phyloP scores from a whole-genome alignment of 2,329 filamentous ascomycete genomes.

The Orbilia oligospora region DNA sequence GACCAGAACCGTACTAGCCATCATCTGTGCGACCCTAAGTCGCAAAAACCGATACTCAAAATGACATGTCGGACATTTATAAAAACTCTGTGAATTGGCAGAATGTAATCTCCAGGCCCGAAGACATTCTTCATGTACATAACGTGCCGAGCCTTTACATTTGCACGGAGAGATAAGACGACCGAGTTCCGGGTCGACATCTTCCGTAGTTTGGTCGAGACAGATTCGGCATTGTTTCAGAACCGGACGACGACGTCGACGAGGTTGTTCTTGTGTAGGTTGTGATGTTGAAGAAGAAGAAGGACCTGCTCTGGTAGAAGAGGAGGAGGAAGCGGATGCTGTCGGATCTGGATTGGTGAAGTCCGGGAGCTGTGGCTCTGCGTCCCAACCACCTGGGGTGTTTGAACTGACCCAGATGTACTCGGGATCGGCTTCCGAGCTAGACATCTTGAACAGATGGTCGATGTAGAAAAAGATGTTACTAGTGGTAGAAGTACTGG shows the following conservation, averaged over 20 bases:
- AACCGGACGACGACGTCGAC: constrained; percentile 65
- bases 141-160: constrained; percentile 93
- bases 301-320: background rate
- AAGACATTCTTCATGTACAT: constrained; percentile 93
- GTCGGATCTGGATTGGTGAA: constrained; percentile 4
- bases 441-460: constrained; percentile 12
- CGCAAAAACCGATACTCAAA: constrained; percentile 86
- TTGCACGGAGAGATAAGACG: constrained; percentile 89
- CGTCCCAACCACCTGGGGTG: constrained; percentile 57
- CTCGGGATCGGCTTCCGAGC: constrained; percentile 32
- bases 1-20: constrained; percentile 78
- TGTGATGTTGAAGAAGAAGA: constrained; percentile 32
- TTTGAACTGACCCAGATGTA: constrained; percentile 59
- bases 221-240: constrained; percentile 89
- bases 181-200: constrained; percentile 78
- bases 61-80: constrained; percentile 87
- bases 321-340: constrained; percentile 2
- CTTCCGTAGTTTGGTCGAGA: constrained; percentile 73
- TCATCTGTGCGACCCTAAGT: constrained; percentile 70
- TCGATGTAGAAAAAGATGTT: background rate
- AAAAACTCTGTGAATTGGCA: constrained; percentile 81
- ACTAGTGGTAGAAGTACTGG: background rate
- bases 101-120: constrained; percentile 84
- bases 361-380: constrained; percentile 45
- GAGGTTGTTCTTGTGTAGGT: constrained; percentile 24